Evolutionary conservation across 2,329 filamentous ascomycete genomes (phyloP).

Genomic region (Beauveria caledonica): DNA sequence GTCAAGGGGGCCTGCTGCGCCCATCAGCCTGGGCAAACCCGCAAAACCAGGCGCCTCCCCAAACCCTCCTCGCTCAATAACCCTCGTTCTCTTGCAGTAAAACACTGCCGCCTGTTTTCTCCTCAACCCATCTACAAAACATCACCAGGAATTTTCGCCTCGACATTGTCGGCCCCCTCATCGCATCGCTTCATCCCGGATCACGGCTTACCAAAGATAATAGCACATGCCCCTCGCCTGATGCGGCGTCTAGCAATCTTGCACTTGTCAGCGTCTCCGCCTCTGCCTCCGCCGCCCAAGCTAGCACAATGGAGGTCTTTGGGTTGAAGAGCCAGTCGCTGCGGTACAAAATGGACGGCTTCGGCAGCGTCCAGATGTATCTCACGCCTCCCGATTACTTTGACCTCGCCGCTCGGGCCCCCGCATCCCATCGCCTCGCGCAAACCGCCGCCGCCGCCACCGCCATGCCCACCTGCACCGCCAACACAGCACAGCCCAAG

Average conservation of each 20-base stretch:
- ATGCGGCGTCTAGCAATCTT: conserved; percentile 7
- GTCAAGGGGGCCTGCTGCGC: conserved; percentile 1
- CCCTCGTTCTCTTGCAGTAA: background rate
- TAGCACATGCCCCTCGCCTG: background rate
- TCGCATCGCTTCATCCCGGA: background rate
- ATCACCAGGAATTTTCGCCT: background rate
- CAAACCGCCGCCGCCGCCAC: background rate
- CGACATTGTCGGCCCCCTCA: background rate
- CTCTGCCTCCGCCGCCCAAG: conserved; percentile 5
- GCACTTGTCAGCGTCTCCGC: conserved; percentile 10
- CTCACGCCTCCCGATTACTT: conserved; percentile 3
- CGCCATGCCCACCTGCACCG: background rate
- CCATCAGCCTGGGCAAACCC: conserved; percentile 9
- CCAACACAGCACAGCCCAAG: background rate
- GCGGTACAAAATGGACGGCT: conserved; percentile 8
- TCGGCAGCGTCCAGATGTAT: conserved; percentile 10
- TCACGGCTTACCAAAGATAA: background rate
- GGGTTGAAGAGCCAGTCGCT: conserved; percentile 12
- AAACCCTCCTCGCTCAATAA: background rate
- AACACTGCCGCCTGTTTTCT: background rate
- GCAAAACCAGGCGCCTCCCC: conserved; percentile 3
- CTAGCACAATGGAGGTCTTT: conserved; percentile 12
- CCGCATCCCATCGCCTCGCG: background rate
- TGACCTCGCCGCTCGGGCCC: background rate
- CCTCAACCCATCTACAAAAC: background rate